Evolutionary conservation across 768 basidiomycete species (phyloP), one percentile per base, ranked within the genome.

Genomic region (Lactarius indigo): DNA sequence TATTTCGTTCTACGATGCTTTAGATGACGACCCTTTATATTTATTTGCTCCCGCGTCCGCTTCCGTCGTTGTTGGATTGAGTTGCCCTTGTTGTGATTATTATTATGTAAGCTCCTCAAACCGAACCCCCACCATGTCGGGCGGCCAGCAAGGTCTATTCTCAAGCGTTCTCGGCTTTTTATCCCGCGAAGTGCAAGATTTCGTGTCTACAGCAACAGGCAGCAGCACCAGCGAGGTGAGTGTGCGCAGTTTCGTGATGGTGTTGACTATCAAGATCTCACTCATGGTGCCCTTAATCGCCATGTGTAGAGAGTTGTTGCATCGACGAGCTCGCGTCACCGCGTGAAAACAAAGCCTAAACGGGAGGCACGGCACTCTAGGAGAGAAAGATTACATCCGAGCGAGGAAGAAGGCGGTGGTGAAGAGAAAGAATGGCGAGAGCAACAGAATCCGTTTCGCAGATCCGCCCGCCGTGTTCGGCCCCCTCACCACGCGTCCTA

Each of bases 81-180:
- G 64, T 39, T 20, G 44, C 15, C 6, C 42, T 9, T 41, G 26
- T 63, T 58, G 66, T 67, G 66, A 30, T 18, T 23, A 42, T 55
- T 54, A 66, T 68, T 68, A 68, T 59, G 66, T 68, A 68, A 68
- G 54, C 52, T n/a, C 9, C 31, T 61, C 57, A 17, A n/a, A 59
- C 33, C 54, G 31, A 7, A 57, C 64, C 33, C 8, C 47, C 58
- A 55, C 42, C 59, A 64, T 65, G 57, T 69, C 63, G 9, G 10
- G 58, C 23, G 33, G 44, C 59, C 64, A 58, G 30, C 63, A 58
- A 56, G 84, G 87, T 50, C 71, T 89, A 2, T 70, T 90, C 26
- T 84, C 87, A 1, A 85, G 85, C 68, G 87, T 92, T 5, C 80
- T 91, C 69, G 82, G 78, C 74, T 90, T 87, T 73, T 84, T 93